phyloP scores from a whole-genome alignment of 2,329 filamentous ascomycete genomes.

The Nectriaceae sp. region DNA sequence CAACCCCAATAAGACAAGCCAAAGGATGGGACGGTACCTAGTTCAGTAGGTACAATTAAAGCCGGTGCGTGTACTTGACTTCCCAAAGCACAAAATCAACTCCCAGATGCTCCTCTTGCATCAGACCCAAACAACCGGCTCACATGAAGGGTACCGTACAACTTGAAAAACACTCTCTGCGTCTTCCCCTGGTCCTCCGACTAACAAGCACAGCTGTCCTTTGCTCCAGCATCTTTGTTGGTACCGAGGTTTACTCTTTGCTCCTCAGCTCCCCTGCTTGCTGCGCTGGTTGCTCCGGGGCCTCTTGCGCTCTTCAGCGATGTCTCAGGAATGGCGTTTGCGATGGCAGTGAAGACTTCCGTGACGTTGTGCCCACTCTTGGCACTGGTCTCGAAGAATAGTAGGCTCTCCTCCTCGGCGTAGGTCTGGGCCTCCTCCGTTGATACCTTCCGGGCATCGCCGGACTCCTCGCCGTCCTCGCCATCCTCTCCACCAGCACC shows the following conservation, averaged over 20 bases:
- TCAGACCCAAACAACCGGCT: conserved; percentile 29
- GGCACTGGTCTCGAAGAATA: conserved; percentile 98
- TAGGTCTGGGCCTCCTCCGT: conserved; percentile 92
- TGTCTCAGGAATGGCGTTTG: conserved; percentile 96
- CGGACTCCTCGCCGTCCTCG: conserved; percentile 57
- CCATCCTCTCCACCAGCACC: conserved; percentile 41
- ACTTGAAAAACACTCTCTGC: conserved; percentile 23
- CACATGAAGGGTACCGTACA: conserved; percentile 29
- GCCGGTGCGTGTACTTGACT: conserved; percentile 16
- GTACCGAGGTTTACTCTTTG: conserved; percentile 82
- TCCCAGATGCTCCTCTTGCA: conserved; percentile 30
- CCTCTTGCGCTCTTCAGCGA: conserved; percentile 87
- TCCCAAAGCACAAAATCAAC: conserved; percentile 25
- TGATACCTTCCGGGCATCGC: conserved; percentile 82
- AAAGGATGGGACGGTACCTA: not conserved
- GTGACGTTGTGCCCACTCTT: conserved; percentile 95
- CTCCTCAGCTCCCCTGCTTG: conserved; percentile 64
- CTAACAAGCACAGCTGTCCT: conserved; percentile 90
- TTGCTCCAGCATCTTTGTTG: conserved; percentile 71
- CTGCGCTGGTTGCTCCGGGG: conserved; percentile 62
- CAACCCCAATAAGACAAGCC: too few species aligned
- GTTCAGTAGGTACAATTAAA: conserved; percentile 7
- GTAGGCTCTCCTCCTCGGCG: conserved; percentile 87
- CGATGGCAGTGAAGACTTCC: conserved; percentile 97
- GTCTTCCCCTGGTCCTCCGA: conserved; percentile 1